These are phyloP conservation scores for Naematelia aurantialba DNA, from an alignment of 768 basidiomycete species.

Conservation along the genomic window DNA sequence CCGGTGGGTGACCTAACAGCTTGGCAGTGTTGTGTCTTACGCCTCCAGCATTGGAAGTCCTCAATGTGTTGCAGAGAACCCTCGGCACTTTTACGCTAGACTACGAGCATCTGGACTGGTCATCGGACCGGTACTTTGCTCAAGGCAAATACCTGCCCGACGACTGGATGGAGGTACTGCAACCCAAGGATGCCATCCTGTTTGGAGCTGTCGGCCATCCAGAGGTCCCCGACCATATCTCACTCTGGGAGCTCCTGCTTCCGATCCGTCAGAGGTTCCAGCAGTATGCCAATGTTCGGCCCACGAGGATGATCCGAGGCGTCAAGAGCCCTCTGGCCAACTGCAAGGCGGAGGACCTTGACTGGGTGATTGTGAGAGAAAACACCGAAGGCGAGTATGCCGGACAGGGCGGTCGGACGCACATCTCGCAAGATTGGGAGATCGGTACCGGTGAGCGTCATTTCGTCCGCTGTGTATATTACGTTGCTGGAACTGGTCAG, in stretches of 20 bases:
- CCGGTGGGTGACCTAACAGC: slow-evolving; percentile 22
- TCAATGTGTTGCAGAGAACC: background rate
- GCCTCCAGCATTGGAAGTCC: slow-evolving; percentile 4
- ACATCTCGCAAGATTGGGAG: slow-evolving; percentile 41
- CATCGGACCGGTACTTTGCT: slow-evolving; percentile 54
- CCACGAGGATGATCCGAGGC: slow-evolving; percentile 56
- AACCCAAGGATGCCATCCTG: slow-evolving; percentile 45
- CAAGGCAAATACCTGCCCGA: slow-evolving; percentile 56
- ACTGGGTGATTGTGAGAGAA: slow-evolving; percentile 60
- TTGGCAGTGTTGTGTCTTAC: no score
- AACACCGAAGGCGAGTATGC: slow-evolving; percentile 62
- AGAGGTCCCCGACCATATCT: slow-evolving; percentile 60
- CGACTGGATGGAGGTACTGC: slow-evolving; percentile 39
- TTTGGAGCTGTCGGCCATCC: slow-evolving; percentile 58
- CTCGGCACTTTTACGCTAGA: slow-evolving; percentile 53
- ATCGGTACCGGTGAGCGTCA: slow-evolving; percentile 45
- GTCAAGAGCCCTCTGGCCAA: slow-evolving; percentile 56
- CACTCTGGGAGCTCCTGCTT: slow-evolving; percentile 58
- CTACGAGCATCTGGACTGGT: slow-evolving; percentile 57
- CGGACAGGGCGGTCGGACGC: slow-evolving; percentile 53
- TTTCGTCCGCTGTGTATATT: background rate
- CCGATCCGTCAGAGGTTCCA: slow-evolving; percentile 58
- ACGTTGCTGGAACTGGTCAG: no score
- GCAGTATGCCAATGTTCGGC: slow-evolving; percentile 55
- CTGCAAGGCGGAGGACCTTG: slow-evolving; percentile 53